A percentile compares a stretch with the other conserved stretches of the same genome.
These are phyloP conservation scores for Pseudonitzschia multiseries DNA, from an alignment of 108 stramenopile genomes.

Conservation along the genomic window DNA sequence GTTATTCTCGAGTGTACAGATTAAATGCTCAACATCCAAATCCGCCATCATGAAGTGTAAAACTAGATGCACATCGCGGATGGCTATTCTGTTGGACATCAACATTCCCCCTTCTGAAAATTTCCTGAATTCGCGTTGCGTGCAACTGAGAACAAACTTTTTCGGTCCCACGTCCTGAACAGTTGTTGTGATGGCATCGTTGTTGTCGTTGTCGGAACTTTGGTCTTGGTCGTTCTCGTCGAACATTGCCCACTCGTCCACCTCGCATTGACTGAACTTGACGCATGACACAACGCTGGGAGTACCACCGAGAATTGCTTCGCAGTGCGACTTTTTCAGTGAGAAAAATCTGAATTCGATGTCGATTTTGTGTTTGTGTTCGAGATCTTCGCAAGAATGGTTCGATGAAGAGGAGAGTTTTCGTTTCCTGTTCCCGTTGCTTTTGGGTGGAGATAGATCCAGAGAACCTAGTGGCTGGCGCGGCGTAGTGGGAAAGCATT, in stretches of 20 bases:
- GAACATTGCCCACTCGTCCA: background rate
- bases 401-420: background rate
- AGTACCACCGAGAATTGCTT: background rate
- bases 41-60: slow-evolving; percentile 16
- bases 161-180: background rate
- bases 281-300: background rate
- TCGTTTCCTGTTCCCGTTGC: background rate
- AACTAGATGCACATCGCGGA: slow-evolving; percentile 11
- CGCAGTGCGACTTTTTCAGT: background rate
- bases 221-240: background rate
- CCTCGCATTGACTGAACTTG: slow-evolving; percentile 11
- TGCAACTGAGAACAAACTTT: slow-evolving; percentile 15
- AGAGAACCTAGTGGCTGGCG: background rate
- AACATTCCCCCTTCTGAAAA: slow-evolving; percentile 1
- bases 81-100: background rate
- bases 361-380: background rate
- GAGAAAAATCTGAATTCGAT: slow-evolving; percentile 11
- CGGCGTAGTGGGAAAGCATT: slow-evolving; percentile 18
- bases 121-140: slow-evolving; percentile 18
- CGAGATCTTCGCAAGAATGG: background rate
- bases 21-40: slow-evolving; percentile 6
- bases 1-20: background rate
- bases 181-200: background rate
- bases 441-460: background rate
- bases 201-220: slow-evolving; percentile 1